Evolutionary conservation across 495 filamentous ascomycete genomes (phyloP).

Genomic region (Usnea hakonensis): DNA sequence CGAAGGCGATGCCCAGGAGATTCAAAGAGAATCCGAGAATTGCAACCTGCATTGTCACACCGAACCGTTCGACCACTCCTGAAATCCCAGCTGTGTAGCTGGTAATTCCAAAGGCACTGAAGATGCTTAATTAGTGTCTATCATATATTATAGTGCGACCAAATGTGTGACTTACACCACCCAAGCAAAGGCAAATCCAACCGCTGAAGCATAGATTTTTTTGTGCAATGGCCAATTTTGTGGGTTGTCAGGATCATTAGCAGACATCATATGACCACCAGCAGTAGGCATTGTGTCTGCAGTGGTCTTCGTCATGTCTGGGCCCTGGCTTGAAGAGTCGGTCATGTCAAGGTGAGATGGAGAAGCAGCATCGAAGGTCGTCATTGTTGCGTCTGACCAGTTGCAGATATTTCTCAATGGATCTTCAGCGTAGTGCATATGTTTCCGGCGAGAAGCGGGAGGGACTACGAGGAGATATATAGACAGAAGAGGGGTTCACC

Average conservation of each 20-base stretch:
- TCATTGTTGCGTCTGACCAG: constrained; percentile 4
- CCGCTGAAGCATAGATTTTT: constrained; percentile 34
- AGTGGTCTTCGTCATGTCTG: constrained; percentile 1
- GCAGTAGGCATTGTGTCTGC: neutral
- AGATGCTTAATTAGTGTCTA: neutral
- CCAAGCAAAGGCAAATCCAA: constrained; percentile 31
- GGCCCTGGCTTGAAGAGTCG: neutral
- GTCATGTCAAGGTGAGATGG: constrained; percentile 2
- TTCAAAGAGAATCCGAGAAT: constrained; percentile 36
- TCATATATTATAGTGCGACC: neutral
- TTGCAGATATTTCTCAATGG: constrained; percentile 2
- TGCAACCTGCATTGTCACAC: constrained; percentile 37
- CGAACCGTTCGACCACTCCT: constrained; percentile 35
- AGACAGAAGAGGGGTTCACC: neutral
- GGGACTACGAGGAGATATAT: neutral
- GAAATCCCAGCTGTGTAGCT: constrained; percentile 40
- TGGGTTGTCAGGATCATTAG: constrained; percentile 43
- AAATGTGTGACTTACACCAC: constrained; percentile 27
- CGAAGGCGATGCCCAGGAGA: constrained; percentile 35
- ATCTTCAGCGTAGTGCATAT: constrained; percentile 1
- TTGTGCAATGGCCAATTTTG: constrained; percentile 46
- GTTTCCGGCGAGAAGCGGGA: neutral
- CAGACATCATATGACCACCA: constrained; percentile 23
- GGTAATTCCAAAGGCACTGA: constrained; percentile 43
- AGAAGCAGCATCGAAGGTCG: constrained; percentile 6